Evolutionary conservation across 345 rosid genomes (phyloP), one percentile per base, ranked within the genome.

Genomic region (Hibiscus syriacus): DNA sequence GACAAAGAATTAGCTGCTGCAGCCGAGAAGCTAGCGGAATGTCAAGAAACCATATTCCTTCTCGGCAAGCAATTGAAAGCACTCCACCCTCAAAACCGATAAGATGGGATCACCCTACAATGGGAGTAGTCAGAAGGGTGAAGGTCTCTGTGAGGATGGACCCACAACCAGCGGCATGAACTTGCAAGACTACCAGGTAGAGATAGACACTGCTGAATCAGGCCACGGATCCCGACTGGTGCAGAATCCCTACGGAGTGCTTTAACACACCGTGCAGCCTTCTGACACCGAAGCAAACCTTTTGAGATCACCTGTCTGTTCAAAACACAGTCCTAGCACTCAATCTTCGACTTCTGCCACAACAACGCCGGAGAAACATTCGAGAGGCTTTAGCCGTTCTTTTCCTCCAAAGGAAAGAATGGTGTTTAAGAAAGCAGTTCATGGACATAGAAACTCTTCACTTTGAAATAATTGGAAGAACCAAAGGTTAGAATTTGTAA

Each of bases 321-420:
- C n/a, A n/a, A 85, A 74, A 69, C 85, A 85, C 78, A 79, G 81
- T 80, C 75, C 85, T 62, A 75, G 73, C 69, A 80, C 92, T 1
- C 84, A 82, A 0, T 83, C 90, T 39, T 76, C 87, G 53, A 75
- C 85, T 9, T 58, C 85, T 0, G 72, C 83, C 26, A 73, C 75
- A 32, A 73, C 75, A 27, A 82, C 92, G 2, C 93, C 81, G 2
- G 99, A 95, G 82, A 92, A 90, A 76, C 84, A 85, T 19, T 53
- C 80, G 2, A 77, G 87, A 68, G 95, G 98, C 49, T 80, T 94
- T 69, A 88, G 90, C 92, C 79, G 98, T 91, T 94, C 89, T 94
- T 91, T 81, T 86, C 98, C 17, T 72, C 95, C 0, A 94, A 91
- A 79, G 90, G 85, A 56, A 85, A 86, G 90, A 82, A 72, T 19